phyloP scores from a whole-genome alignment of 1,284 basidiomycete genomes.

The Rhodofomes roseus region DNA sequence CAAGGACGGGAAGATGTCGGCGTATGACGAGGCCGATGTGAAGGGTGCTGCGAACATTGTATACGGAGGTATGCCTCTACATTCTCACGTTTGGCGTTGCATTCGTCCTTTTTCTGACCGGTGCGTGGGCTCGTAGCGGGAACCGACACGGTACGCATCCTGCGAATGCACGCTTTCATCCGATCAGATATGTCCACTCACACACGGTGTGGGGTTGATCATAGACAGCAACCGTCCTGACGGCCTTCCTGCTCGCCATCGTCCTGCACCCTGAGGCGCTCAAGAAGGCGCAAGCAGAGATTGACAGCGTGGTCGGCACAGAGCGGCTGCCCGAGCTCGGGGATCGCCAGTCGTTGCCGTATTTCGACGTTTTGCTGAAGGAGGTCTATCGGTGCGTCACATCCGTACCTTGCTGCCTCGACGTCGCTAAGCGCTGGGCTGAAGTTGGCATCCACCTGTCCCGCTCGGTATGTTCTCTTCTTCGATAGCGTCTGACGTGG shows the following conservation, averaged over 20 bases:
- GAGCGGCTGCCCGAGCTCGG: constrained; percentile 15
- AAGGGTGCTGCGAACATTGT: constrained; percentile 14
- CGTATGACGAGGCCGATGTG: constrained; percentile 14
- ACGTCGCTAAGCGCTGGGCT: neutral
- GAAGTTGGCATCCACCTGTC: constrained; percentile 13
- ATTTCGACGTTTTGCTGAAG: constrained; percentile 44
- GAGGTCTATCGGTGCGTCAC: constrained; percentile 40
- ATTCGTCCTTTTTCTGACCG: neutral
- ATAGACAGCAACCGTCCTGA: constrained; percentile 37
- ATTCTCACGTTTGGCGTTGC: neutral
- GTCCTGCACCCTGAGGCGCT: constrained; percentile 12
- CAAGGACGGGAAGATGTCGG: neutral
- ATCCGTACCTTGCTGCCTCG: neutral
- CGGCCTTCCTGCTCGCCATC: constrained; percentile 13
- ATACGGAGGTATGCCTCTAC: constrained; percentile 16
- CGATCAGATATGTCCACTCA: too few species aligned
- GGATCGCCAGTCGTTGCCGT: constrained; percentile 15
- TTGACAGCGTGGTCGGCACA: constrained; percentile 13
- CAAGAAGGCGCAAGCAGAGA: constrained; percentile 13
- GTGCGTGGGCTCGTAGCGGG: neutral
- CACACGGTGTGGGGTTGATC: too few species aligned
- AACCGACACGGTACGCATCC: neutral
- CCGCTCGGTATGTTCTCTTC: constrained; percentile 8
- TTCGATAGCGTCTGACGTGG: neutral
- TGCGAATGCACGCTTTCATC: too few species aligned